phyloP scores from a whole-genome alignment of 768 basidiomycete species.

The Lactifluus subvellereus region DNA sequence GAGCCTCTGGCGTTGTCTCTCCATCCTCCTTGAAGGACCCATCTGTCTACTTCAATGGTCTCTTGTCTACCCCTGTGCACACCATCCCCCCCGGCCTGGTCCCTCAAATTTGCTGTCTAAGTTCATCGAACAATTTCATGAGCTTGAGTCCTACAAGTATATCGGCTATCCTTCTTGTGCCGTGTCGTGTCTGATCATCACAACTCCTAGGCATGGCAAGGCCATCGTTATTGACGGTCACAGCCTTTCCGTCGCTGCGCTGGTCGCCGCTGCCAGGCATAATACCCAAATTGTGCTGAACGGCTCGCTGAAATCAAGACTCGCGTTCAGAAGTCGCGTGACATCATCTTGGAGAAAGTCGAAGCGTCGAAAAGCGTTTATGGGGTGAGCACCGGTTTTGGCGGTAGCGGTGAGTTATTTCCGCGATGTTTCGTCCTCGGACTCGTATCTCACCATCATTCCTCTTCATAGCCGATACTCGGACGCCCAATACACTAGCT shows the following conservation, averaged over 20 bases:
- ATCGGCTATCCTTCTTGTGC: constrained; percentile 22
- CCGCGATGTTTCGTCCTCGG: constrained; percentile 13
- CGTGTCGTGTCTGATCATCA: constrained; percentile 8
- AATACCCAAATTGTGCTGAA: constrained; percentile 47
- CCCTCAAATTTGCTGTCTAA: constrained; percentile 40
- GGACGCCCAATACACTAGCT: constrained; percentile 65
- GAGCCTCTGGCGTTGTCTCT: not conserved
- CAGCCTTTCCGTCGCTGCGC: constrained; percentile 65
- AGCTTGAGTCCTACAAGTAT: constrained; percentile 62
- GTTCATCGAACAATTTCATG: constrained; percentile 54
- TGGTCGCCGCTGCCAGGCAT: constrained; percentile 71
- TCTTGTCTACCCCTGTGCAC: not conserved
- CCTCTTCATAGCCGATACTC: constrained; percentile 57
- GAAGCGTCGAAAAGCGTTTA: constrained; percentile 66
- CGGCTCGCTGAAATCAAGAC: constrained; percentile 42
- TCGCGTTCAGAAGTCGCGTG: constrained; percentile 57
- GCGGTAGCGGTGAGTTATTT: constrained; percentile 55
- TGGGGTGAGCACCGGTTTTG: constrained; percentile 83
- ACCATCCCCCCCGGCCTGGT: not conserved
- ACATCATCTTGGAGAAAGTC: constrained; percentile 62
- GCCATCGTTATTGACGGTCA: constrained; percentile 64
- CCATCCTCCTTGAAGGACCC: not conserved
- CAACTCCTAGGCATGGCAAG: constrained; percentile 47
- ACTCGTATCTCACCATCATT: constrained; percentile 12
- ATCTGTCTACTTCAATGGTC: not conserved